Evolutionary conservation across 768 basidiomycete genomes (phyloP).

Genomic region (Mycena galericulata): DNA sequence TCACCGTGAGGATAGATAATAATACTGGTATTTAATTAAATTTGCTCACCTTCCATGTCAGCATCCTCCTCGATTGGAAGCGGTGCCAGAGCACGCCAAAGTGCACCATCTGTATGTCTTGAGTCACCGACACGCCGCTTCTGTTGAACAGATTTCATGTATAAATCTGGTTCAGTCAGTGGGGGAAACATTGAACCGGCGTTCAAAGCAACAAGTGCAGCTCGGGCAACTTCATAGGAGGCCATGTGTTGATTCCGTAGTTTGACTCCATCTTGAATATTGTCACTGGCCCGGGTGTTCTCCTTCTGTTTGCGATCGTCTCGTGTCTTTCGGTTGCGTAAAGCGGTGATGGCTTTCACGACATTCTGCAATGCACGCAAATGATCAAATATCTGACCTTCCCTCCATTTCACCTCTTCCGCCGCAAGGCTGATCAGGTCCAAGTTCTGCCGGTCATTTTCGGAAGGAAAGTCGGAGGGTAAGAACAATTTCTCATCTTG

Average conservation of each 20-base stretch:
- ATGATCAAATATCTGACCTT: slow-evolving; percentile 3
- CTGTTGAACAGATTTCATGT: slow-evolving; percentile 5
- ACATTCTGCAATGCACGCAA: background rate
- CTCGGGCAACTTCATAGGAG: background rate
- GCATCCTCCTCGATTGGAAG: too few species aligned
- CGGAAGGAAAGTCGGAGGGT: background rate
- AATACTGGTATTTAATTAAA: too few species aligned
- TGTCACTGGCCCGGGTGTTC: background rate
- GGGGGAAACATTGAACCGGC: background rate
- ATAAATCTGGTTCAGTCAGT: background rate
- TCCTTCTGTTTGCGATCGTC: slow-evolving; percentile 4
- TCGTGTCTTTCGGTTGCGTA: background rate
- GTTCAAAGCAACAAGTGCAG: background rate
- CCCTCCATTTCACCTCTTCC: background rate
- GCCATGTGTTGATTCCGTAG: background rate
- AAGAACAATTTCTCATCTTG: background rate
- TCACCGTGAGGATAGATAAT: too few species aligned
- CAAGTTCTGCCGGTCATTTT: background rate
- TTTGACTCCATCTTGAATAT: background rate
- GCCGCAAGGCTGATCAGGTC: background rate
- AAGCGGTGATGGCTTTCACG: background rate
- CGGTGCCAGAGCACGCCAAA: background rate
- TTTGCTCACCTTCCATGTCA: too few species aligned
- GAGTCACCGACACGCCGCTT: background rate
- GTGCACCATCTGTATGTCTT: background rate